These are phyloP conservation scores for Yueomyces sp. DNA, from an alignment of 805 yeast genomes.

Conservation along the genomic window DNA sequence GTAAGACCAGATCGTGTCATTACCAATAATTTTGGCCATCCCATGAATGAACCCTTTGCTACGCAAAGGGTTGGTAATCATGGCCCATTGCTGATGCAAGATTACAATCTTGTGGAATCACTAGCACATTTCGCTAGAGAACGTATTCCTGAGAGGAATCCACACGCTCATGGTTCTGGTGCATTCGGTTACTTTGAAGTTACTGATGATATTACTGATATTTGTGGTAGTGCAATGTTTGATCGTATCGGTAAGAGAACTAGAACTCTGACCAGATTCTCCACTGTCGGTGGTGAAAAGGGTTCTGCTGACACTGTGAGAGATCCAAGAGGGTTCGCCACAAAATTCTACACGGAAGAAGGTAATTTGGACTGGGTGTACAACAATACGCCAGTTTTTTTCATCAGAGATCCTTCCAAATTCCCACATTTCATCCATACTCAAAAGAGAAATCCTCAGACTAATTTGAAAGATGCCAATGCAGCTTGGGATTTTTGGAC, in stretches of 20 bases:
- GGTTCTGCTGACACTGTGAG: slow-evolving; percentile 56
- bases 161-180: slow-evolving; percentile 89
- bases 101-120: slow-evolving; percentile 66
- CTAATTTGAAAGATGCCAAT: slow-evolving; percentile 65
- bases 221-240: slow-evolving; percentile 44
- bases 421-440: slow-evolving; percentile 57
- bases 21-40: slow-evolving; percentile 65
- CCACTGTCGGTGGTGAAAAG: slow-evolving; percentile 58
- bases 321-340: slow-evolving; percentile 59
- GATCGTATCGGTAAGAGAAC: slow-evolving; percentile 70
- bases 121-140: slow-evolving; percentile 83
- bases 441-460: slow-evolving; percentile 56
- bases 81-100: slow-evolving; percentile 75
- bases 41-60: slow-evolving; percentile 44
- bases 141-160: slow-evolving; percentile 85
- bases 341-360: slow-evolving; percentile 52
- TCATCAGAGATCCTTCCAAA: slow-evolving; percentile 50
- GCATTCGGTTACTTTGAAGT: slow-evolving; percentile 81
- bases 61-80: slow-evolving; percentile 14
- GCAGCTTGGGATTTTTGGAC: slow-evolving; percentile 80
- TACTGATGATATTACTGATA: slow-evolving; percentile 70
- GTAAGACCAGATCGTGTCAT: slow-evolving; percentile 34
- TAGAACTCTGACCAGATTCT: slow-evolving; percentile 55
- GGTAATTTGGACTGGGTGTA: slow-evolving; percentile 63
- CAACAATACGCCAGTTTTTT: slow-evolving; percentile 59